phyloP scores from a whole-genome alignment of 2,329 filamentous ascomycete genomes.

The Scytalidium sp. region DNA sequence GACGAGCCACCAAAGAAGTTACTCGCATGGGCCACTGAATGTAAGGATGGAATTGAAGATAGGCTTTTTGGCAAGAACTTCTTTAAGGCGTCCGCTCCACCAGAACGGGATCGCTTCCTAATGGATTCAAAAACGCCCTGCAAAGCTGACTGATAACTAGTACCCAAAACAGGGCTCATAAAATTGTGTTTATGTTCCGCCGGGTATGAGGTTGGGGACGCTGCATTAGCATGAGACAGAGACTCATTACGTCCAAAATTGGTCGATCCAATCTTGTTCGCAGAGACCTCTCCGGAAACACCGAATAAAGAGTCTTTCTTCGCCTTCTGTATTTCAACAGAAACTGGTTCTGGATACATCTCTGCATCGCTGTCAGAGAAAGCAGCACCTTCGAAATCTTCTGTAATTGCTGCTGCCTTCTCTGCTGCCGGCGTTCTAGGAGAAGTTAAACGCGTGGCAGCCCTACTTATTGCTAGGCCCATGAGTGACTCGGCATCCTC shows the following conservation, averaged over 20 bases:
- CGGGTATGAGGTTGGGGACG: conserved; percentile 33
- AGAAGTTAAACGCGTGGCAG: conserved; percentile 53
- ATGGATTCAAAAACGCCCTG: conserved; percentile 42
- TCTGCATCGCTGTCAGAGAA: conserved; percentile 35
- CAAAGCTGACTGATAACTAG: conserved; percentile 34
- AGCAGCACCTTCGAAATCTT: conserved; percentile 42
- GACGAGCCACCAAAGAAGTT: conserved; percentile 23
- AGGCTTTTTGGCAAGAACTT: conserved; percentile 51
- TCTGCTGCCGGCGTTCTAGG: conserved; percentile 54
- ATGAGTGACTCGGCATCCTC: conserved; percentile 59
- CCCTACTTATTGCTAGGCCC: conserved; percentile 55
- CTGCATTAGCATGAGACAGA: background rate
- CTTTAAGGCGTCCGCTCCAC: conserved; percentile 54
- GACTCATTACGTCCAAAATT: background rate
- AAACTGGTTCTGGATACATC: conserved; percentile 17
- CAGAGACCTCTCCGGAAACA: too few species aligned
- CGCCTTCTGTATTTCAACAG: background rate
- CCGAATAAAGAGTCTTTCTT: background rate
- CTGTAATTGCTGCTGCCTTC: conserved; percentile 51
- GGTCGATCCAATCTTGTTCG: background rate
- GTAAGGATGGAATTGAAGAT: conserved; percentile 39
- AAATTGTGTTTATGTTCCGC: conserved; percentile 37
- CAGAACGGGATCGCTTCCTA: conserved; percentile 51
- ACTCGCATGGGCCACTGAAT: conserved; percentile 18
- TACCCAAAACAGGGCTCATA: conserved; percentile 22